Evolutionary conservation across 306 rosid species (phyloP).

Genomic region (Ormosia semicastrata): DNA sequence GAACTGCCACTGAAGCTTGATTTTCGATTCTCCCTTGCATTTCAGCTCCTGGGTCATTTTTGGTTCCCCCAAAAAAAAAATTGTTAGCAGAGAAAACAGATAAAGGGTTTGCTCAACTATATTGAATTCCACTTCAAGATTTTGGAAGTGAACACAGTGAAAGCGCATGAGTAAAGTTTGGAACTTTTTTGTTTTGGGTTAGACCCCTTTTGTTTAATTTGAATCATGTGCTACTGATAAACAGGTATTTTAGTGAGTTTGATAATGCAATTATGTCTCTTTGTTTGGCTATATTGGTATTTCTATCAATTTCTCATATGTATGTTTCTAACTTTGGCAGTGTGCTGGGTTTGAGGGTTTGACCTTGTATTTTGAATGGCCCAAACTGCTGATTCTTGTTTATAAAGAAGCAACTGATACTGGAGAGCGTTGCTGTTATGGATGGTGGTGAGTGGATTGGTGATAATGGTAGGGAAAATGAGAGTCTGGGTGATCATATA

Average conservation of each 20-base stretch:
- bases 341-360: constrained; percentile 19
- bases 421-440: constrained; percentile 41
- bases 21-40: background rate
- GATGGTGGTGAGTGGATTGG: constrained; percentile 27
- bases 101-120: background rate
- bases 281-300: background rate
- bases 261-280: background rate
- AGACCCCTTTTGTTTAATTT: background rate
- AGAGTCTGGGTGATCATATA: constrained; percentile 39
- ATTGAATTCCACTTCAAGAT: background rate
- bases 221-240: background rate
- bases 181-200: background rate
- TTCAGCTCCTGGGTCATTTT: background rate
- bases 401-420: background rate
- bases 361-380: constrained; percentile 21
- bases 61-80: background rate
- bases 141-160: background rate
- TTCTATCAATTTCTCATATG: background rate
- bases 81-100: background rate
- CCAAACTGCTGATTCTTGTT: constrained; percentile 25
- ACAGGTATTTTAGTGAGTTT: background rate
- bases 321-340: constrained; percentile 20
- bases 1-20: background rate
- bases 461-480: constrained; percentile 43
- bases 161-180: background rate